These are phyloP conservation scores for Zizania latifolia DNA, from an alignment of 176 grass and related monocot species.

Conservation along the genomic window DNA sequence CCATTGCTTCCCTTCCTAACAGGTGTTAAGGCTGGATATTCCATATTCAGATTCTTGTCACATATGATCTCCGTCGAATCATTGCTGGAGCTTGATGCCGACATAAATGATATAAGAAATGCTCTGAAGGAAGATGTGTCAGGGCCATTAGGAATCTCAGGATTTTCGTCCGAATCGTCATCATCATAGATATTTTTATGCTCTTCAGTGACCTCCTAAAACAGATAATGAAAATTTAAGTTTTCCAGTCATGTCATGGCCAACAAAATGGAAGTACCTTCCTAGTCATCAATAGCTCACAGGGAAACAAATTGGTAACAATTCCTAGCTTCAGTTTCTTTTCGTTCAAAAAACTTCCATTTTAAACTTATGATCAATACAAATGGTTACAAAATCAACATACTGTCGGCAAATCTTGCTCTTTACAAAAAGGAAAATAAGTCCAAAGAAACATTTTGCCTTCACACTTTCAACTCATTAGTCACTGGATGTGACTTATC, in stretches of 20 bases:
- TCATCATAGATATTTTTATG: constrained; percentile 36
- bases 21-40: constrained; percentile 54
- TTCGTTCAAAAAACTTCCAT: not conserved
- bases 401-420: no score
- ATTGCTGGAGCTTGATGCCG: constrained; percentile 29
- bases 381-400: not conserved
- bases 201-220: constrained; percentile 52
- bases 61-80: constrained; percentile 23
- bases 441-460: not conserved
- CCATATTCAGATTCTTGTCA: constrained; percentile 41
- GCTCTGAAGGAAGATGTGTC: constrained; percentile 94
- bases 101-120: constrained; percentile 75
- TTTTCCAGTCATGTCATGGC: not conserved
- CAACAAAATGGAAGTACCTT: not conserved
- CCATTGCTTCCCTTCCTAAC: constrained; percentile 49
- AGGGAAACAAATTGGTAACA: not conserved
- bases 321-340: not conserved
- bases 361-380: not conserved
- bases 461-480: not conserved
- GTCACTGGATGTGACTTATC: not conserved
- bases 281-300: not conserved
- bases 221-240: constrained; percentile 7
- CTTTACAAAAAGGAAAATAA: no score
- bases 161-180: constrained; percentile 28
- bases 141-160: constrained; percentile 54